Evolutionary conservation across 495 filamentous ascomycete genomes (phyloP).

Genomic region (Penicillium bovifimosum): DNA sequence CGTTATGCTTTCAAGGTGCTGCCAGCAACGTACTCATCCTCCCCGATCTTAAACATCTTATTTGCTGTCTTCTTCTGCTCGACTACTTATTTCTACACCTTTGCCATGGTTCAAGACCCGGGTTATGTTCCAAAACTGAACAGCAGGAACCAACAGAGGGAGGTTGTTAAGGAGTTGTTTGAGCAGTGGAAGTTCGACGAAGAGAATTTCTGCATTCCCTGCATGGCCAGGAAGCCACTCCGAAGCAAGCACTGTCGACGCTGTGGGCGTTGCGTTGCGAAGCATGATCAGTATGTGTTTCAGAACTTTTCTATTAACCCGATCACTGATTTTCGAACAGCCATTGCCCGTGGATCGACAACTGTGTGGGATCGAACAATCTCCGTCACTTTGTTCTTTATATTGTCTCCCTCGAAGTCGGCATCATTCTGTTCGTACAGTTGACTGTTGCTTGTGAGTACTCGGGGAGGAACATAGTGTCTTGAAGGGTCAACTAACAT

Average conservation of each 20-base stretch:
- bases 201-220: conserved; percentile 84
- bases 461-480: background rate
- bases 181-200: conserved; percentile 86
- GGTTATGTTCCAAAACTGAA: conserved; percentile 92
- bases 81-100: conserved; percentile 78
- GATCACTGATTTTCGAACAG: conserved; percentile 50
- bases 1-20: conserved; percentile 70
- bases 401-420: conserved; percentile 67
- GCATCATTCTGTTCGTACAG: conserved; percentile 59
- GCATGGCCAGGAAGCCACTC: conserved; percentile 87
- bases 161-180: conserved; percentile 78
- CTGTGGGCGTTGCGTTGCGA: conserved; percentile 88
- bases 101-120: conserved; percentile 81
- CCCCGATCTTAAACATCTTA: conserved; percentile 66
- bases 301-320: background rate
- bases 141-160: conserved; percentile 81
- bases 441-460: conserved; percentile 51
- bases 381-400: conserved; percentile 93
- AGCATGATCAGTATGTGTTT: conserved; percentile 84
- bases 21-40: conserved; percentile 59
- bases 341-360: conserved; percentile 97
- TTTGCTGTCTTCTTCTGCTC: conserved; percentile 61
- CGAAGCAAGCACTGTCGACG: conserved; percentile 92
- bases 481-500: conserved; percentile 13
- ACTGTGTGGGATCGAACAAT: conserved; percentile 92